Conservation (phyloP, 345 rosid genomes). For the Citrus hindsii region DNA sequence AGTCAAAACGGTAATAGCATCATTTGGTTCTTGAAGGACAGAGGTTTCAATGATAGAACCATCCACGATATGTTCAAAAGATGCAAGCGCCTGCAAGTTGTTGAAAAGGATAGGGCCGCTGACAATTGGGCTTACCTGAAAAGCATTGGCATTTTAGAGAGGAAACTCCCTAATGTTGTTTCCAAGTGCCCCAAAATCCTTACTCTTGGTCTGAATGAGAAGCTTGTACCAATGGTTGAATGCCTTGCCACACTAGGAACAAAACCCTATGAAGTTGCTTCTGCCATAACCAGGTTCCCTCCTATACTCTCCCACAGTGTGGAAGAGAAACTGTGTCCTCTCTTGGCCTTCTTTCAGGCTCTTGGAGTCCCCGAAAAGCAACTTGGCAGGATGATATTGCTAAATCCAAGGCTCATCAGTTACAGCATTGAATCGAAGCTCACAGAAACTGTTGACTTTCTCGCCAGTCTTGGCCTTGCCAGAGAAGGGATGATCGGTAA, state of each 20-base stretch:
- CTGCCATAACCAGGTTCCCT: slow-evolving; percentile 67
- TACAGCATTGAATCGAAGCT: slow-evolving; percentile 73
- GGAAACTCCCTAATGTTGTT: slow-evolving; percentile 63
- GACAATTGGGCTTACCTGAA: slow-evolving; percentile 67
- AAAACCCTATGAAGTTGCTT: slow-evolving; percentile 54
- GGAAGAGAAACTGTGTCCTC: slow-evolving; percentile 81
- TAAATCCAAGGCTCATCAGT: slow-evolving; percentile 74
- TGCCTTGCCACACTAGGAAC: slow-evolving; percentile 54
- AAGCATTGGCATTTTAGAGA: slow-evolving; percentile 61
- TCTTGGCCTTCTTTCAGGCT: slow-evolving; percentile 78
- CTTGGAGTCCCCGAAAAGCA: slow-evolving; percentile 69
- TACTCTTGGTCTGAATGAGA: slow-evolving; percentile 51
- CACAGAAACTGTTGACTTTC: slow-evolving; percentile 48
- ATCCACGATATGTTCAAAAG: slow-evolving; percentile 53
- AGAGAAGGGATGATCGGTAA: slow-evolving; percentile 61
- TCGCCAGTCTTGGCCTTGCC: slow-evolving; percentile 53
- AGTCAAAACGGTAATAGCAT: slow-evolving; percentile 44
- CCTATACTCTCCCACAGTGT: slow-evolving; percentile 73
- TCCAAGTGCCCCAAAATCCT: slow-evolving; percentile 75
- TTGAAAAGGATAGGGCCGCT: slow-evolving; percentile 53
- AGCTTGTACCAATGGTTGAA: slow-evolving; percentile 67
- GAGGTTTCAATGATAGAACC: slow-evolving; percentile 57
- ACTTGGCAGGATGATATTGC: slow-evolving; percentile 62
- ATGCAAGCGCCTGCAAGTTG: slow-evolving; percentile 64
- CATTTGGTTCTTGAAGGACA: slow-evolving; percentile 61